Percentiles rank a stretch among this genome's conserved stretches.
Evolutionary conservation across 371 early-diverging fungal species (phyloP).

Genomic region (Mucor lusitanicus): DNA sequence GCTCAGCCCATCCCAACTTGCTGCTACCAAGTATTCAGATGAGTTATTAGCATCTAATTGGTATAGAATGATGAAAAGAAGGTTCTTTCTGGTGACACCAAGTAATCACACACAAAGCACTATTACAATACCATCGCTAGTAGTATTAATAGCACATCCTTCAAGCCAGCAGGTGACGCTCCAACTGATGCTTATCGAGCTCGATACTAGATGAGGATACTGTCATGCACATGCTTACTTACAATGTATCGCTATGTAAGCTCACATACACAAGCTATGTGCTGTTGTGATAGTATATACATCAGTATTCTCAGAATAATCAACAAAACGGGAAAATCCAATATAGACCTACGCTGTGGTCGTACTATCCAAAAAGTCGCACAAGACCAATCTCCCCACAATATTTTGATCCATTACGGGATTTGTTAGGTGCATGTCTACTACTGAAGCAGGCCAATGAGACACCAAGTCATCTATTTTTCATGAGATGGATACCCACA

Average conservation of each 20-base stretch:
- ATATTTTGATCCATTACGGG: not conserved
- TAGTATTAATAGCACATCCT: not conserved
- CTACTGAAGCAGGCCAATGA: not conserved
- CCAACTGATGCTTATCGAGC: not conserved
- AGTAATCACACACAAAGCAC: not conserved
- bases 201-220: not conserved
- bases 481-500: not conserved
- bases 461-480: not conserved
- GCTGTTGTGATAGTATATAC: not conserved
- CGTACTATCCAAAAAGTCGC: not conserved
- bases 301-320: not conserved
- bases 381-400: slow-evolving; percentile 1
- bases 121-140: not conserved
- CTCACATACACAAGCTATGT: not conserved
- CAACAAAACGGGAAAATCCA: not conserved
- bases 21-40: not conserved
- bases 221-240: not conserved
- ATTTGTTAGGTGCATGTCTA: not conserved
- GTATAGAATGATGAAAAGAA: not conserved
- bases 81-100: not conserved
- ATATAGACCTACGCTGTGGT: not conserved
- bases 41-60: not conserved
- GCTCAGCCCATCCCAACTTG: not conserved
- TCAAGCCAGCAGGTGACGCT: not conserved
- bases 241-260: not conserved